Evolutionary conservation across 2,329 filamentous ascomycete species (phyloP).

Genomic region (Colletotrichum sp.): DNA sequence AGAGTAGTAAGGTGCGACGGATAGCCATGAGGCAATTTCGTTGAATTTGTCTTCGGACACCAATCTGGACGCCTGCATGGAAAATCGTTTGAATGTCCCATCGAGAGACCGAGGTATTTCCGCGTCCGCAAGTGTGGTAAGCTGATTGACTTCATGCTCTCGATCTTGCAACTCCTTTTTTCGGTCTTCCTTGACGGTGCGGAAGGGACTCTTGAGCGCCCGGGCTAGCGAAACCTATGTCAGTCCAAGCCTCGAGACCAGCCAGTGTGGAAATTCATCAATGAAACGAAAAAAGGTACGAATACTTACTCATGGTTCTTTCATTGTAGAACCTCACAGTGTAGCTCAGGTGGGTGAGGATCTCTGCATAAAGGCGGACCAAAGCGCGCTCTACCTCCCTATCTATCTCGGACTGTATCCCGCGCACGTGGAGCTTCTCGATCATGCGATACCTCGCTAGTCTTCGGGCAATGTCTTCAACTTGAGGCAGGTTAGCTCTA

Average conservation of each 20-base stretch:
- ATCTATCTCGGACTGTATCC: neutral
- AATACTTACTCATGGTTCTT: neutral
- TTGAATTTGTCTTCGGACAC: neutral
- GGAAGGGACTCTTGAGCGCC: neutral
- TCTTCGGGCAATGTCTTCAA: neutral
- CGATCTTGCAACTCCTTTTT: neutral
- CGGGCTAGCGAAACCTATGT: neutral
- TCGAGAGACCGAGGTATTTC: rapidly evolving
- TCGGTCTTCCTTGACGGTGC: neutral
- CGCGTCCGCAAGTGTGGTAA: neutral
- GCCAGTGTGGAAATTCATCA: too few species aligned
- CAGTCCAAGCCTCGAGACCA: too few species aligned
- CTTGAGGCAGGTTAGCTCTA: neutral
- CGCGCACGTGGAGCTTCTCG: neutral
- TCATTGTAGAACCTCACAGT: neutral
- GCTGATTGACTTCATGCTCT: neutral
- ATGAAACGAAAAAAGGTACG: too few species aligned
- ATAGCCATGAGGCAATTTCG: neutral
- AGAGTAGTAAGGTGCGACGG: neutral
- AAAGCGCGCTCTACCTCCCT: neutral
- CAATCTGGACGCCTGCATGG: neutral
- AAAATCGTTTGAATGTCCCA: neutral
- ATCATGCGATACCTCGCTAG: neutral
- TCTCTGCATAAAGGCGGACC: neutral
- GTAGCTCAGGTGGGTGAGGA: neutral